These are phyloP conservation scores for Neurospora tetraspora DNA, from an alignment of 495 filamentous ascomycete species.

Conservation along the genomic window DNA sequence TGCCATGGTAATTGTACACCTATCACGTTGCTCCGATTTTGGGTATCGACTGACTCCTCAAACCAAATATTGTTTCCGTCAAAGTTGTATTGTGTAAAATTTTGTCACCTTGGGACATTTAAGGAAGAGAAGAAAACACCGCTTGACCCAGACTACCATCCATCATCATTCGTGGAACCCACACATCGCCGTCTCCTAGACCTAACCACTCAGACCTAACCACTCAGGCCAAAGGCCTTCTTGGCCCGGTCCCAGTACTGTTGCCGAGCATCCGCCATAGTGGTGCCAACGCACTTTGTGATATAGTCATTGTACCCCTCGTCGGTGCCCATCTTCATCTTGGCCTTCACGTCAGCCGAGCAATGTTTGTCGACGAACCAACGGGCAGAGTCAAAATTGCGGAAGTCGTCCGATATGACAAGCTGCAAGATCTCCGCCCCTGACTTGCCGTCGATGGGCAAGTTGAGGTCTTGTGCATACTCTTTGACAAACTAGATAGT, in stretches of 20 bases:
- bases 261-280: slow-evolving; percentile 36
- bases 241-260: slow-evolving; percentile 47
- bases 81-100: neutral
- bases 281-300: slow-evolving; percentile 49
- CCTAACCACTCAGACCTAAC: slow-evolving; percentile 17
- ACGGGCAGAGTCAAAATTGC: slow-evolving; percentile 61
- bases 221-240: slow-evolving; percentile 25
- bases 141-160: neutral
- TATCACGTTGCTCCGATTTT: neutral
- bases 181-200: neutral
- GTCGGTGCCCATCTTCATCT: slow-evolving; percentile 41
- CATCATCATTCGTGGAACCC: neutral
- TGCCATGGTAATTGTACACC: neutral
- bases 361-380: slow-evolving; percentile 72
- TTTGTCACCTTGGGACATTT: neutral
- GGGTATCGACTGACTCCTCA: neutral
- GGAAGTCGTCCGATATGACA: slow-evolving; percentile 9
- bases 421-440: neutral
- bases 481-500: neutral
- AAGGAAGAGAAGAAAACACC: neutral
- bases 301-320: slow-evolving; percentile 55
- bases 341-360: slow-evolving; percentile 26
- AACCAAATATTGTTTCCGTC: neutral
- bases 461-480: neutral
- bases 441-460: neutral